Base-by-base conservation (phyloP, 139 green algal species). In the Picochlorum sp. region DNA sequence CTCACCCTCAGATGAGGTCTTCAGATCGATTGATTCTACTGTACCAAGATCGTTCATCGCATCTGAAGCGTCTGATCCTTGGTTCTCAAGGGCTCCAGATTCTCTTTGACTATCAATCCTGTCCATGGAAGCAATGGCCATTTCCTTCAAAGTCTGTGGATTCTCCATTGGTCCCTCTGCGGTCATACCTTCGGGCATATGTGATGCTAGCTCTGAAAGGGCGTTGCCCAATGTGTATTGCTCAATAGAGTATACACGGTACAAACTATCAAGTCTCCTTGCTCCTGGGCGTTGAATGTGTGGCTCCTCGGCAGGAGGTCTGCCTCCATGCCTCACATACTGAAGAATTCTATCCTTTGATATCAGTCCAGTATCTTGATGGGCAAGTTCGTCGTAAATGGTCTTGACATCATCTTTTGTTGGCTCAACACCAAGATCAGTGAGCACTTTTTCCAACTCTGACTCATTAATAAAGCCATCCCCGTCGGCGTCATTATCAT, bases 261-360 rank as follows among this genome's bases (percentile, higher is more conserved):
- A 77, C 23, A 77, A 24, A 62, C 46, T 61, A 11, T 72, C 69
- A 10, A 44, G 24, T 23, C 64, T 61, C 10, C 69, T 62, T n/a
- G 26, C 30, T 18, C 26, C 13, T 26, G 24, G 20, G 20, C 20
- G 20, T 37, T 26, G 7, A 62, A 28, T 28, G 5, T 54, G 34
- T 32, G 46, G 23, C 51, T 34, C 44, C 5, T 23, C 51, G 11
- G 51, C n/a, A 20, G 65, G 34, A 16, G 61, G 45, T 49, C 69
- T 69, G 1, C 76, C 76, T 4, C 76, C 76, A 46, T 62, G 58
- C 8, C 63, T 69, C 16, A 83, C 71, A 58, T 76, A 83, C 30
- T 75, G 56, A n/a, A 83, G 62, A 50, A 83, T 69, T 6, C 58
- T 69, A 10, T 65, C 46, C 32, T 65, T 80, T 24, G 23, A 59